phyloP scores from a whole-genome alignment of 1,139 yeast genomes.

The Spathaspora sp. region DNA sequence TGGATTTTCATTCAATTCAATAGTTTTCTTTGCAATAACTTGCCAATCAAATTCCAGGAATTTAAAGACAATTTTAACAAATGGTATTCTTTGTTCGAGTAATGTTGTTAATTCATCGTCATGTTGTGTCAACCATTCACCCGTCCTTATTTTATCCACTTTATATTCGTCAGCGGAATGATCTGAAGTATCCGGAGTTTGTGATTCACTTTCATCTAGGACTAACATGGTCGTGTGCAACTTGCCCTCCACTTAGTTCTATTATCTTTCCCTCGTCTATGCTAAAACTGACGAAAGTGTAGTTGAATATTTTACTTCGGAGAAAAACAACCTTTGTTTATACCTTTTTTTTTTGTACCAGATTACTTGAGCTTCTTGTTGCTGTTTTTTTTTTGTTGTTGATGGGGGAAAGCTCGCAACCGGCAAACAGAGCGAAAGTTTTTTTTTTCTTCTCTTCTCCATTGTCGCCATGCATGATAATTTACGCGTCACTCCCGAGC shows the following conservation, averaged over 20 bases:
- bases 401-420: background rate
- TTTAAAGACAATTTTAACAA: constrained; percentile 1
- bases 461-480: no score
- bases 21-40: background rate
- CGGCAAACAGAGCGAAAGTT: background rate
- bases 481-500: no score
- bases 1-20: background rate
- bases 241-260: background rate
- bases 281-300: background rate
- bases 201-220: background rate
- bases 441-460: background rate
- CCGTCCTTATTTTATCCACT: background rate
- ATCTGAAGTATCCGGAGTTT: constrained; percentile 1
- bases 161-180: background rate
- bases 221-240: background rate
- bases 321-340: background rate
- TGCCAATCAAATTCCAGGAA: constrained; percentile 5
- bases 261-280: background rate
- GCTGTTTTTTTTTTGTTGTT: background rate
- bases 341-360: background rate
- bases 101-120: background rate
- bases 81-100: constrained; percentile 1
- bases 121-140: background rate
- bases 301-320: no score
- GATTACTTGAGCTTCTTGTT: background rate